Evolutionary conservation across 495 filamentous ascomycete genomes (phyloP).

Genomic region (Hypoxylon fuscum): DNA sequence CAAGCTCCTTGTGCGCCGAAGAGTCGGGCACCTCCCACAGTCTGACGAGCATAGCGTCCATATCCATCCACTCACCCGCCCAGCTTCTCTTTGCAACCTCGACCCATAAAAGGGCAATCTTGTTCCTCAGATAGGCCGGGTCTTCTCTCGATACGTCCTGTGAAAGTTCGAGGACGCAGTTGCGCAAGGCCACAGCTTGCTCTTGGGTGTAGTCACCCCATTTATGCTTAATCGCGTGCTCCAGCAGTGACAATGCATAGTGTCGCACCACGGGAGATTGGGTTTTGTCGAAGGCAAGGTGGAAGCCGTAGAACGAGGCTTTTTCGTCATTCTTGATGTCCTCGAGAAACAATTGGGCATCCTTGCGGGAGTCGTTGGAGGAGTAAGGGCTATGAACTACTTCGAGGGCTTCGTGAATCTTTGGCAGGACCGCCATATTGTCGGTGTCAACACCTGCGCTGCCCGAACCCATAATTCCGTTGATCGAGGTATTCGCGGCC

Average conservation of each 20-base stretch:
- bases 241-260: conserved; percentile 90
- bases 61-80: conserved; percentile 90
- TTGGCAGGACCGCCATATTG: conserved; percentile 50
- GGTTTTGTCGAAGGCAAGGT: conserved; percentile 74
- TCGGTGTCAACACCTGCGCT: conserved; percentile 38
- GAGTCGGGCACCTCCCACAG: conserved; percentile 76
- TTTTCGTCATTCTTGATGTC: conserved; percentile 77
- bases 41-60: conserved; percentile 84
- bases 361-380: conserved; percentile 81
- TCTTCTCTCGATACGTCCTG: conserved; percentile 75
- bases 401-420: conserved; percentile 83
- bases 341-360: conserved; percentile 86
- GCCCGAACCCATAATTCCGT: conserved; percentile 46
- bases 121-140: conserved; percentile 86
- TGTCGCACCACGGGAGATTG: conserved; percentile 86
- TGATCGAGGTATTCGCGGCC: conserved; percentile 39
- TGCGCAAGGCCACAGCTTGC: conserved; percentile 70
- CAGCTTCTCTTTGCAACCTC: conserved; percentile 93
- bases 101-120: conserved; percentile 94
- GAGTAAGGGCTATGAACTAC: conserved; percentile 85
- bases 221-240: conserved; percentile 83
- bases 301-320: conserved; percentile 86
- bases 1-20: conserved; percentile 78
- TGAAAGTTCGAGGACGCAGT: conserved; percentile 82
- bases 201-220: conserved; percentile 75